Conservation (phyloP, 345 rosid genomes). For the Citrus australasica region DNA sequence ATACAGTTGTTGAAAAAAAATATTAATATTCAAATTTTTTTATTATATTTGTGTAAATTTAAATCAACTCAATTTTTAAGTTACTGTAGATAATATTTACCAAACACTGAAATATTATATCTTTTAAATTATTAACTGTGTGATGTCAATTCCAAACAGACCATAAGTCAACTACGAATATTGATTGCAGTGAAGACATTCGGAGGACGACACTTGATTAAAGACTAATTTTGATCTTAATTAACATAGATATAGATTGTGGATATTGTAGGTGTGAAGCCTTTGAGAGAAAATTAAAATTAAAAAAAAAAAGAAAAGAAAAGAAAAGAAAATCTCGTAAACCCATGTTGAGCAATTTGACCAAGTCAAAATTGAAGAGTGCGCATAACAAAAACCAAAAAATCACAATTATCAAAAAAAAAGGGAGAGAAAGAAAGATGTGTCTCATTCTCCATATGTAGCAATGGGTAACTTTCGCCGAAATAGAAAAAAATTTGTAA, state of each 20-base stretch:
- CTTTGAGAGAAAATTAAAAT: no score
- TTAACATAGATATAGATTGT: background rate
- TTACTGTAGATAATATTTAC: fast-evolving
- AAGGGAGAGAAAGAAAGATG: background rate
- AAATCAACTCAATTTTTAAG: no score
- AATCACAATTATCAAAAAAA: background rate
- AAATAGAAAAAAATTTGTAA: background rate
- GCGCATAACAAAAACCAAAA: background rate
- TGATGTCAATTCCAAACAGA: no score
- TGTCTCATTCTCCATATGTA: background rate
- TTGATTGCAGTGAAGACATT: background rate
- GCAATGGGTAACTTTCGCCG: background rate
- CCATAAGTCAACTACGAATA: background rate
- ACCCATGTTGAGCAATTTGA: background rate
- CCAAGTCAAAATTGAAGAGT: slow-evolving; percentile 2
- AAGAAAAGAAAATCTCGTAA: background rate
- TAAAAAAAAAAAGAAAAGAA: background rate
- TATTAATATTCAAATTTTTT: no score
- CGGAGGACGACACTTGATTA: background rate
- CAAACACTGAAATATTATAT: fast-evolving
- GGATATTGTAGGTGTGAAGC: background rate
- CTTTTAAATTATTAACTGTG: no score
- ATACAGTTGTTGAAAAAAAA: no score
- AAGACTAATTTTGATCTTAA: background rate
- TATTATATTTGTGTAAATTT: no score